phyloP scores from a whole-genome alignment of 345 rosid genomes.

The Syzygium jambos region DNA sequence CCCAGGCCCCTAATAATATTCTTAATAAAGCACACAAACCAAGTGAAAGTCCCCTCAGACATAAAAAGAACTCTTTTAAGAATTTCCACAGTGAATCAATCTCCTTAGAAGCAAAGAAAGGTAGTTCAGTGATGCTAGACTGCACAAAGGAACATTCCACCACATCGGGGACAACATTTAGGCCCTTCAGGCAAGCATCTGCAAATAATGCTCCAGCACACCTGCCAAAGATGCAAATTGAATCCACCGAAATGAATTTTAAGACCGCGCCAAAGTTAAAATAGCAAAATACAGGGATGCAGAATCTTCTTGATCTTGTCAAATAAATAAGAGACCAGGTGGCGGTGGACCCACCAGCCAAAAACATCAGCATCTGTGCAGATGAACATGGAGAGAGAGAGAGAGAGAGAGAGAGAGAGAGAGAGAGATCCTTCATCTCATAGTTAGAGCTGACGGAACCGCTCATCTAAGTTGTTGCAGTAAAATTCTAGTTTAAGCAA shows the following conservation, averaged over 20 bases:
- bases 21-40: neutral
- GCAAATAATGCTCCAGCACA: constrained; percentile 85
- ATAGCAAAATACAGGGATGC: neutral
- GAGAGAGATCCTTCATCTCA: neutral
- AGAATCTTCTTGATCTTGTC: neutral
- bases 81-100: constrained; percentile 1
- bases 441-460: neutral
- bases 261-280: neutral
- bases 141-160: constrained; percentile 74
- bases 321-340: neutral
- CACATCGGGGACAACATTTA: constrained; percentile 68
- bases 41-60: neutral
- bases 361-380: neutral
- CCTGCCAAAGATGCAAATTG: constrained; percentile 23
- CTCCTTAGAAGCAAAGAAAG: constrained; percentile 91
- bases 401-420: neutral
- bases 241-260: neutral
- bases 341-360: neutral
- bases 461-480: neutral
- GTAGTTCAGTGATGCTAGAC: constrained; percentile 59
- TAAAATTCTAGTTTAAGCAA: neutral
- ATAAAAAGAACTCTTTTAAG: neutral
- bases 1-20: neutral
- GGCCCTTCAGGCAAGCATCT: constrained; percentile 91
- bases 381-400: neutral